These are phyloP conservation scores for Vitis labrusca DNA, from an alignment of 164 flowering plant genomes.

Conservation along the genomic window DNA sequence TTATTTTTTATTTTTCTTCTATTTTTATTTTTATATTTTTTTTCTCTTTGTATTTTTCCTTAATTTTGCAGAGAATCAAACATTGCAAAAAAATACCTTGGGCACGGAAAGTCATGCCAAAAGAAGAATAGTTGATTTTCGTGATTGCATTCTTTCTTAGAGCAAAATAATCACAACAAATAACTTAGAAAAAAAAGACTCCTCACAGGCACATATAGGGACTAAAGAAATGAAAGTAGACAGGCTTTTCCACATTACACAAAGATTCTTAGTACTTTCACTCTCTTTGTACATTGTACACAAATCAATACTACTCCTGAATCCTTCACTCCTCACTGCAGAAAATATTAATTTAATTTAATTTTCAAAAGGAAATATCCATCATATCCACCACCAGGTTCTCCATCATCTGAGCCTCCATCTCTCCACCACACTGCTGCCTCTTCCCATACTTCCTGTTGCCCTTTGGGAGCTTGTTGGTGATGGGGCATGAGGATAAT, in stretches of 20 bases:
- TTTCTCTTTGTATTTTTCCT: too few relatives aligned
- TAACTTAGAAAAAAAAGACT: too few relatives aligned
- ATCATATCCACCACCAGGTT: slow-evolving; percentile 32
- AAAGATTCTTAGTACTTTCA: background rate
- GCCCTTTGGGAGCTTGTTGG: slow-evolving; percentile 6
- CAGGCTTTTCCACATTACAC: slow-evolving; percentile 2
- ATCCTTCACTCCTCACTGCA: too few relatives aligned
- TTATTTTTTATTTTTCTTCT: too few relatives aligned
- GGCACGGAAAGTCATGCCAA: too few relatives aligned
- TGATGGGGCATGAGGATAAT: slow-evolving; percentile 26
- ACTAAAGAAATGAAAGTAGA: background rate
- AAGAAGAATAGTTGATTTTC: too few relatives aligned
- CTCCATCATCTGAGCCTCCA: slow-evolving; percentile 41
- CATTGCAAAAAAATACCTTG: too few relatives aligned
- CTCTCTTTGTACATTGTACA: background rate
- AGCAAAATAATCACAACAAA: too few relatives aligned
- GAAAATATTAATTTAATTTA: background rate
- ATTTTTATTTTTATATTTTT: too few relatives aligned
- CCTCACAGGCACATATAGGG: too few relatives aligned
- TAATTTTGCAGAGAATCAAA: too few relatives aligned
- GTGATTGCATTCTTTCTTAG: too few relatives aligned
- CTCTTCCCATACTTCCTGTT: slow-evolving; percentile 1
- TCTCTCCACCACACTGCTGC: slow-evolving; percentile 15
- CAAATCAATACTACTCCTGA: background rate
- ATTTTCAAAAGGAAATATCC: slow-evolving; percentile 29